These are phyloP conservation scores for Fomes fomentarius DNA, from an alignment of 1,284 basidiomycete genomes.

Conservation along the genomic window DNA sequence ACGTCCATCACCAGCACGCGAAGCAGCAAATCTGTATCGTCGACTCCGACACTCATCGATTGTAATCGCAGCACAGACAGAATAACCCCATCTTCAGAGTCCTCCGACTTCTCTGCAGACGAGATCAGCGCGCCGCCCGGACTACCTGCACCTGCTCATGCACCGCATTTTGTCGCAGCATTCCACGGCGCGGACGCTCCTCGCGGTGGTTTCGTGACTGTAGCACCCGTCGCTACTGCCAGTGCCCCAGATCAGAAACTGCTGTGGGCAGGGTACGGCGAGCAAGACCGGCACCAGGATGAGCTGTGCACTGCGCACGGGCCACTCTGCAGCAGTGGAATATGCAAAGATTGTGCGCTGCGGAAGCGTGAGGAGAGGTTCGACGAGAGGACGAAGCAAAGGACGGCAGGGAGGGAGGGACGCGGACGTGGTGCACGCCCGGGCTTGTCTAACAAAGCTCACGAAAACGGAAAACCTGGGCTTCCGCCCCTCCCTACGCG, in stretches of 20 bases:
- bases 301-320: constrained; percentile 27
- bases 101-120: not conserved
- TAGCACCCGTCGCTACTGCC: not conserved
- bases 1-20: not conserved
- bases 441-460: too few relatives aligned
- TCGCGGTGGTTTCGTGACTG: not conserved
- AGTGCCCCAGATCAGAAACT: not conserved
- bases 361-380: constrained; percentile 14
- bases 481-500: too few relatives aligned
- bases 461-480: too few relatives aligned
- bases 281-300: not conserved
- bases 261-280: constrained; percentile 5
- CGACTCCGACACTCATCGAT: not conserved
- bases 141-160: not conserved
- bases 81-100: not conserved
- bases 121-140: not conserved
- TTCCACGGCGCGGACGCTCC: constrained; percentile 19
- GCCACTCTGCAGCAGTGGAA: constrained; percentile 28
- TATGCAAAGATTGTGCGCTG: constrained; percentile 26
- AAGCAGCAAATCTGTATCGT: not conserved
- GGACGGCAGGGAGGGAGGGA: too few relatives aligned
- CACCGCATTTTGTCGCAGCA: constrained; percentile 6
- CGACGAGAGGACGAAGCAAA: constrained; percentile 12
- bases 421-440: too few relatives aligned
- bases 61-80: not conserved